Evolutionary conservation across 768 basidiomycete genomes (phyloP).

Genomic region (Vararia minispora): DNA sequence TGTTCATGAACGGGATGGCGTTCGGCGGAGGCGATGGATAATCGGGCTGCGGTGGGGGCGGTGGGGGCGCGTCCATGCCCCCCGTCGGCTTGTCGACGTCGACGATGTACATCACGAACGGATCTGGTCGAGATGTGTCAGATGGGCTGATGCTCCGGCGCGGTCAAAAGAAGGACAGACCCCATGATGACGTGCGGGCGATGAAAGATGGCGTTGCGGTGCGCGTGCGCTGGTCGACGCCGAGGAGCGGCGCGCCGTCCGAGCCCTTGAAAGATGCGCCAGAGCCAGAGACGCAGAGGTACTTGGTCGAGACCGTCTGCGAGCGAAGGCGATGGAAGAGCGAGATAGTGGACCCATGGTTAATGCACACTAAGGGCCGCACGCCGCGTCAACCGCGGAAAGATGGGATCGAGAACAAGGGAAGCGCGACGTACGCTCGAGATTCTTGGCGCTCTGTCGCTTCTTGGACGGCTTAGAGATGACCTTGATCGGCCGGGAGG

Average conservation of each 20-base stretch:
- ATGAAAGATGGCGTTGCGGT: slow-evolving; percentile 80
- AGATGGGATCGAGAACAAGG: slow-evolving; percentile 8
- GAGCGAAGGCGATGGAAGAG: slow-evolving; percentile 93
- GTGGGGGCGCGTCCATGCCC: slow-evolving; percentile 65
- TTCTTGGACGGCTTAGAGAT: slow-evolving; percentile 99
- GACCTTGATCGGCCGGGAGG: slow-evolving; percentile 92
- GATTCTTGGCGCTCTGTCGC: slow-evolving; percentile 85
- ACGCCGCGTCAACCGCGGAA: neutral
- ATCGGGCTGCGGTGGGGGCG: slow-evolving; percentile 75
- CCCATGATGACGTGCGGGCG: slow-evolving; percentile 85
- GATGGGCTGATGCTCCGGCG: slow-evolving; percentile 11
- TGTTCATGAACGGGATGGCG: slow-evolving; percentile 76
- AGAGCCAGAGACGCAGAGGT: slow-evolving; percentile 90
- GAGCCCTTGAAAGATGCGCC: slow-evolving; percentile 89
- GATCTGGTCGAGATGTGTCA: slow-evolving; percentile 35
- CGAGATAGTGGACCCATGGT: slow-evolving; percentile 92
- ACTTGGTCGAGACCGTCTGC: slow-evolving; percentile 93
- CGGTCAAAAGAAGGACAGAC: slow-evolving; percentile 28
- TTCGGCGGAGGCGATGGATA: slow-evolving; percentile 91
- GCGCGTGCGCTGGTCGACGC: slow-evolving; percentile 59
- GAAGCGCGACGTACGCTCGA: slow-evolving; percentile 58
- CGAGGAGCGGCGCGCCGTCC: slow-evolving; percentile 80
- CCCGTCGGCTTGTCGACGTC: slow-evolving; percentile 80
- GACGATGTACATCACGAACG: slow-evolving; percentile 96
- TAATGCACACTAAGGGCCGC: slow-evolving; percentile 67